phyloP scores from a whole-genome alignment of 352 stramenopile species.

The Globisporangium spiculum region DNA sequence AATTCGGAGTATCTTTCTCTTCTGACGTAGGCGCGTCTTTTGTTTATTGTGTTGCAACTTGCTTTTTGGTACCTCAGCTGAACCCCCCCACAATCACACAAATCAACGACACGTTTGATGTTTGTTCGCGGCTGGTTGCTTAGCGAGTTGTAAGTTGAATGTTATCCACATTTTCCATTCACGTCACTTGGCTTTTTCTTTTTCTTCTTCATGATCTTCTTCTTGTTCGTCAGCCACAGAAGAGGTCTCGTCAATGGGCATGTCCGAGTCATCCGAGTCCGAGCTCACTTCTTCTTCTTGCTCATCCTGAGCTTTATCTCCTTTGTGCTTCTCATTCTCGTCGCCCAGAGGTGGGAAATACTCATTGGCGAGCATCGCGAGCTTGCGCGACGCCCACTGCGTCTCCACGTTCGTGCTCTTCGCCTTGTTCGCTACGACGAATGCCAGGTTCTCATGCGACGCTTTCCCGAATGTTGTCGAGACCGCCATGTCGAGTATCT shows the following conservation, averaged over 20 bases:
- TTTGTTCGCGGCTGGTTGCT: slow-evolving; percentile 1
- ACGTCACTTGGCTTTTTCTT: slow-evolving; percentile 5
- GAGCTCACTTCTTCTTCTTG: slow-evolving; percentile 27
- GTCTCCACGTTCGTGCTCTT: slow-evolving; percentile 52
- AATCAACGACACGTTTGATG: neutral
- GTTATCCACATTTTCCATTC: neutral
- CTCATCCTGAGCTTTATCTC: slow-evolving; percentile 6
- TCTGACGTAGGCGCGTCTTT: neutral
- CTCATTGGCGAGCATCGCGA: slow-evolving; percentile 58
- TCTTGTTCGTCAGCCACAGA: slow-evolving; percentile 13
- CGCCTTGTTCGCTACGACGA: slow-evolving; percentile 53
- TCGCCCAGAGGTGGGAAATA: slow-evolving; percentile 54
- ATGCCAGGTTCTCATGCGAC: slow-evolving; percentile 62
- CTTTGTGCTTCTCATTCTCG: slow-evolving; percentile 19
- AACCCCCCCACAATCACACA: neutral
- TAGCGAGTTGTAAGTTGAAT: slow-evolving; percentile 5
- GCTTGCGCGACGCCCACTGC: slow-evolving; percentile 53
- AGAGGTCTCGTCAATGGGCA: slow-evolving; percentile 19
- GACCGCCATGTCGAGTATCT: slow-evolving; percentile 44
- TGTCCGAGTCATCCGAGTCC: slow-evolving; percentile 22
- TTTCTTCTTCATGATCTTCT: slow-evolving; percentile 14
- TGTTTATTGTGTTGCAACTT: slow-evolving; percentile 17
- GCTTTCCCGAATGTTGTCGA: slow-evolving; percentile 56
- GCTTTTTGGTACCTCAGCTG: slow-evolving; percentile 15
- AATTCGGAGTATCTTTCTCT: neutral